Evolutionary conservation across 2,329 filamentous ascomycete genomes (phyloP).

Genomic region (Monilinia aucupariae): DNA sequence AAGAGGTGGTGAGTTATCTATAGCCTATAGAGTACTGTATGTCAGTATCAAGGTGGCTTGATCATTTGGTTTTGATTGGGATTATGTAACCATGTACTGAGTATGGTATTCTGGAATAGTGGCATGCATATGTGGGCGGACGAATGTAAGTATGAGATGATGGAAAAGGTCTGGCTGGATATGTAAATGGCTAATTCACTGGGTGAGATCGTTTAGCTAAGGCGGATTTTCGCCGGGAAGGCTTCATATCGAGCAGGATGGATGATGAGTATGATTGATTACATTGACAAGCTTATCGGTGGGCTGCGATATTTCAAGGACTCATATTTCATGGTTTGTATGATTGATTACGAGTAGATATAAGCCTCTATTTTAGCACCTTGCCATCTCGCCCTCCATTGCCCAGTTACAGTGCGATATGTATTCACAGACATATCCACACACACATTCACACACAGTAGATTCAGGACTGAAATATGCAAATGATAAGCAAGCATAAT

Average conservation of each 20-base stretch:
- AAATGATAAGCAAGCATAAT: background rate
- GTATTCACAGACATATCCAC: no score
- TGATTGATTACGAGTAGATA: background rate
- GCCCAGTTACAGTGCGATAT: constrained; percentile 7
- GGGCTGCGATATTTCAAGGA: no score
- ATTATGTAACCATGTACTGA: background rate
- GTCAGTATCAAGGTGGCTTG: background rate
- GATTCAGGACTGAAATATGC: background rate
- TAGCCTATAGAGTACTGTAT: background rate
- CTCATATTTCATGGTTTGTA: background rate
- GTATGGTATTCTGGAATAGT: background rate
- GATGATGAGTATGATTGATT: constrained; percentile 1
- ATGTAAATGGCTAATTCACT: background rate
- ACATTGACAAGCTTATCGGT: background rate
- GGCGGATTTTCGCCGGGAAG: constrained; percentile 11
- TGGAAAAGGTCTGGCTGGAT: background rate
- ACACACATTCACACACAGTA: background rate
- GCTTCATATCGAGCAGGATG: background rate
- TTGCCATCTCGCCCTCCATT: constrained; percentile 8
- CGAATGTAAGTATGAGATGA: background rate
- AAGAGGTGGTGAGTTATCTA: background rate
- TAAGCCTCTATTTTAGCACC: background rate
- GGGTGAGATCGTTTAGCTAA: constrained; percentile 9
- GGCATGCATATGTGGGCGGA: background rate
- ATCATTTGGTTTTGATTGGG: background rate